Evolutionary conservation across 2,329 filamentous ascomycete species (phyloP).

Genomic region (Curvularia sp.): DNA sequence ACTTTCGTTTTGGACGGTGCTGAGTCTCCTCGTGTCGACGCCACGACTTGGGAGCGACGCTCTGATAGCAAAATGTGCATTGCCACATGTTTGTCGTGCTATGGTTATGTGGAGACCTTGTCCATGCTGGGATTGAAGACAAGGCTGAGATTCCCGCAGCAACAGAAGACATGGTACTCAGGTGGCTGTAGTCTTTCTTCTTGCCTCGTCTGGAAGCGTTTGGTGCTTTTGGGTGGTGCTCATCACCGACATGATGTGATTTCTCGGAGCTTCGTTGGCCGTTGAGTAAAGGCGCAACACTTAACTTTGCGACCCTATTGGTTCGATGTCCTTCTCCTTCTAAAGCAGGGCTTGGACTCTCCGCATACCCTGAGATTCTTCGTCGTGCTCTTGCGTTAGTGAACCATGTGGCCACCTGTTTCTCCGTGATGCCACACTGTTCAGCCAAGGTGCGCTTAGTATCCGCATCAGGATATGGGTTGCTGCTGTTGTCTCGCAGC

Average conservation of each 20-base stretch:
- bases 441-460: slow-evolving; percentile 41
- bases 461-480: slow-evolving; percentile 44
- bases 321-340: slow-evolving; percentile 31
- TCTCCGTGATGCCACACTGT: slow-evolving; percentile 45
- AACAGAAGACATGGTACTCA: slow-evolving; percentile 20
- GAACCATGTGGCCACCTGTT: slow-evolving; percentile 49
- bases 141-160: slow-evolving; percentile 17
- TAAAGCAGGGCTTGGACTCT: slow-evolving; percentile 18
- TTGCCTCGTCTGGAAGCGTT: slow-evolving; percentile 42
- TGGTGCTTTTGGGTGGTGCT: not conserved
- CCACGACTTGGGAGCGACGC: slow-evolving; percentile 46
- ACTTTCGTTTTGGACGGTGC: slow-evolving; percentile 43
- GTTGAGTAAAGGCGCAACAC: slow-evolving; percentile 15
- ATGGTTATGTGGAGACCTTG: not conserved
- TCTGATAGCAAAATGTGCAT: slow-evolving; percentile 44
- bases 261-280: slow-evolving; percentile 12
- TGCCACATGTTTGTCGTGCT: slow-evolving; percentile 40
- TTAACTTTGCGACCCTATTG: slow-evolving; percentile 24
- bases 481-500: slow-evolving; percentile 39
- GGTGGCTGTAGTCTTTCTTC: slow-evolving; percentile 47
- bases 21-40: slow-evolving; percentile 50
- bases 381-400: slow-evolving; percentile 45
- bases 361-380: slow-evolving; percentile 28
- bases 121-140: slow-evolving; percentile 1
- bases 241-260: slow-evolving; percentile 11